Percentiles rank a stretch among this genome's conserved stretches.
phyloP scores from a whole-genome alignment of 768 basidiomycete species.

The Mycena leptocephala region DNA sequence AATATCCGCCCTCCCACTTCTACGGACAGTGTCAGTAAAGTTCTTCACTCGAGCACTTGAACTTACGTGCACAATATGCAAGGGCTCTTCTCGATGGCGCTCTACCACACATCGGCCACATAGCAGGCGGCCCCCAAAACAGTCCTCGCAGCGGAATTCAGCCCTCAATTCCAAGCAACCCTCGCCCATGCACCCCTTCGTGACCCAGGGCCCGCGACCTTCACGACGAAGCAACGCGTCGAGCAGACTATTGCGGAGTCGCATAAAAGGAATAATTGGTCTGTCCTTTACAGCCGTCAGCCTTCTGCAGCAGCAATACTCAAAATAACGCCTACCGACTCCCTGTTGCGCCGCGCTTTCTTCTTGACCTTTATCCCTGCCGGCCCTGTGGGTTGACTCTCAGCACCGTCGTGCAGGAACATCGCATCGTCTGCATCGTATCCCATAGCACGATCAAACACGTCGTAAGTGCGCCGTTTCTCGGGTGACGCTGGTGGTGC shows the following conservation, averaged over 20 bases:
- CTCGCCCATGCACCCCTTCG: conserved; percentile 21
- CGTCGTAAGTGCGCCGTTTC: not conserved
- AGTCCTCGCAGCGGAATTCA: conserved; percentile 31
- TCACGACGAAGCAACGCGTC: conserved; percentile 34
- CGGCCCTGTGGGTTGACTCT: no score
- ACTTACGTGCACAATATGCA: conserved; percentile 40
- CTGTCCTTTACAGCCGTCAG: not conserved
- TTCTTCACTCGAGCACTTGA: no score
- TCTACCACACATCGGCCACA: conserved; percentile 35
- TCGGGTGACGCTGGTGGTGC: conserved; percentile 3
- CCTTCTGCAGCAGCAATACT: no score
- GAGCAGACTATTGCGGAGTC: conserved; percentile 18
- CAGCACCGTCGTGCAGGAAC: not conserved
- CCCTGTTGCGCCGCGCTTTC: not conserved
- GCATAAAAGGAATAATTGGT: not conserved
- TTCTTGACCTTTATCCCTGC: not conserved
- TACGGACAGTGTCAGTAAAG: not conserved
- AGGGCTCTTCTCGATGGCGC: conserved; percentile 26
- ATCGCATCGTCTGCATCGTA: not conserved
- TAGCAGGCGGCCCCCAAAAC: conserved; percentile 20
- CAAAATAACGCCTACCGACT: conserved; percentile 19
- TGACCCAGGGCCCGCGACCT: conserved; percentile 31
- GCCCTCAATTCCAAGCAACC: not conserved
- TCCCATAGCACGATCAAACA: conserved; percentile 9
- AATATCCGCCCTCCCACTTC: conserved; percentile 39